Base-by-base conservation (phyloP, 192 early-diverging fungal genomes). In the Podila epigama region DNA sequence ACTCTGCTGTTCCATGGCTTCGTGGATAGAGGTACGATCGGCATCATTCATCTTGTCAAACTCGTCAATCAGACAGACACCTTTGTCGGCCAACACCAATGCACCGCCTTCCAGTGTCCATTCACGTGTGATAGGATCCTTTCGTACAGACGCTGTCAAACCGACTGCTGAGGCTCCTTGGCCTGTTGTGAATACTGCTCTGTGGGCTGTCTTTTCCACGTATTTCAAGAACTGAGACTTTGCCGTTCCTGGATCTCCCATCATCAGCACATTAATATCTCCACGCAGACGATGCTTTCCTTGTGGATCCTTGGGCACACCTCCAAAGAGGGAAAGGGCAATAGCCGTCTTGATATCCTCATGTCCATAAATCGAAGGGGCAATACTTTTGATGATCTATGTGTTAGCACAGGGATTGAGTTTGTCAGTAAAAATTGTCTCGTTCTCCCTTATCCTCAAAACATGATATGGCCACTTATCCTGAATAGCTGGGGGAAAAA, bases 281-380 rank as follows among this genome's bases (percentile, higher is more conserved):
- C 97, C 97, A 79, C 97, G 91, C 31, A 97, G 91, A n/a, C 91
- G 84, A 82, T 96, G 95, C 81, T 99, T 99, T 36, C 91, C 93
- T 71, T 92, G 88, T 32, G 96, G 90, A 70, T 99, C 92, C 83
- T 99, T 99, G 66, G 94, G 84, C 4, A 97, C 95, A 64, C 97
- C 97, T 63, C 97, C 94, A 87, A 99, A 99, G 85, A 99, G 88
- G 27, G 94, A 88, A 29, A 99, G 80, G 3, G 96, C 94, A 78
- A 99, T 83, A 7, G 93, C 95, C 2, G 94, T 93, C 66, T 97
- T 97, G 81, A 99, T 96, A 75, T 97, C 92, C 53, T 97, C 95
- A 75, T 99, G 97, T 31, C 97, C 97, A 84, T 93, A 97, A 73
- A 99, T 99, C n/a, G 97, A 99, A 22, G 97, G 97, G 10, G 97